phyloP scores from a whole-genome alignment of 2,329 filamentous ascomycete species.

The Penicillium decumbens region DNA sequence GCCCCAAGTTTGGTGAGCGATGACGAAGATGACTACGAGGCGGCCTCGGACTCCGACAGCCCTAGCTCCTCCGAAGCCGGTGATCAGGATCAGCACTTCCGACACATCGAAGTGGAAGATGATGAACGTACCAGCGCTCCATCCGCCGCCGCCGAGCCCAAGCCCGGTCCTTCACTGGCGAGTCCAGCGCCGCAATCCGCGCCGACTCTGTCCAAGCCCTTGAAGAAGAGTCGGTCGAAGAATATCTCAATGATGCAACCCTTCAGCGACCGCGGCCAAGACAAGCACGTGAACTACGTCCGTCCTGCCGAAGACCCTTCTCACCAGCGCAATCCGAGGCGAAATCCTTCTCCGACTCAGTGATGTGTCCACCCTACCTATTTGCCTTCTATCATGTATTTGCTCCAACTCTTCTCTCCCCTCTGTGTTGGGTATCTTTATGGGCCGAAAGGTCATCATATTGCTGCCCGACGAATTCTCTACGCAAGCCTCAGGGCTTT shows the following conservation, averaged over 20 bases:
- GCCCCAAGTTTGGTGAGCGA: slow-evolving; percentile 76
- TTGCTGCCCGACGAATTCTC: background rate
- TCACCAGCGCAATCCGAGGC: slow-evolving; percentile 24
- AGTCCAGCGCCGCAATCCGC: slow-evolving; percentile 26
- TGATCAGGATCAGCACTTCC: slow-evolving; percentile 51
- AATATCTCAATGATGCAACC: slow-evolving; percentile 27
- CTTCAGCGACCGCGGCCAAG: slow-evolving; percentile 26
- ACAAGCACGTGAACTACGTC: slow-evolving; percentile 37
- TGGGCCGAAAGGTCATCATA: background rate
- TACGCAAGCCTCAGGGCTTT: background rate
- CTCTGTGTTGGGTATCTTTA: background rate
- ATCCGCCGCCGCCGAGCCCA: slow-evolving; percentile 33
- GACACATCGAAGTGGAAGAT: slow-evolving; percentile 45
- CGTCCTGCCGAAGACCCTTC: slow-evolving; percentile 31
- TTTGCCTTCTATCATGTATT: background rate
- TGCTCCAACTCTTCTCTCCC: slow-evolving; percentile 3
- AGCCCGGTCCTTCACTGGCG: slow-evolving; percentile 31
- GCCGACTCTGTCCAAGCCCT: slow-evolving; percentile 27
- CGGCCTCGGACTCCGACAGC: slow-evolving; percentile 60
- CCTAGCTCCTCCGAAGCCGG: slow-evolving; percentile 46
- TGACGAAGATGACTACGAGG: slow-evolving; percentile 68
- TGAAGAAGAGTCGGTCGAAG: slow-evolving; percentile 31
- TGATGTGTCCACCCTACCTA: slow-evolving; percentile 4
- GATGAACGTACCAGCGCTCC: slow-evolving; percentile 39
- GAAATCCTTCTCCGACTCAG: slow-evolving; percentile 20